phyloP scores from a whole-genome alignment of 2,329 filamentous ascomycete genomes.

The Exophiala xenobiotica region DNA sequence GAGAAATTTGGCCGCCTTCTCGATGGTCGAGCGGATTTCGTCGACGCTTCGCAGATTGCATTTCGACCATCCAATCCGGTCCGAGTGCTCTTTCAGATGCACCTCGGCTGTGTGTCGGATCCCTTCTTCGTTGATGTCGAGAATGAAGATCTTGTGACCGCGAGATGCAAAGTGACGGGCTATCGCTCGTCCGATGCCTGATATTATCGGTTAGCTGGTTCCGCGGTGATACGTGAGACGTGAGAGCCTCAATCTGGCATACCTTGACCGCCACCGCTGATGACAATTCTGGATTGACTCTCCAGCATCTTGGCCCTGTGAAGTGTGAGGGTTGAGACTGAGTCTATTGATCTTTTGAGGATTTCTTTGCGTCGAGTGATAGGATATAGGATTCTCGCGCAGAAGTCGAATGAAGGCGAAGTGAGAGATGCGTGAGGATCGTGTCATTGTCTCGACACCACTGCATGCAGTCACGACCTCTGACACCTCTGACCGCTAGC shows the following conservation, averaged over 20 bases:
- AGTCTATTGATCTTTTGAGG: no score
- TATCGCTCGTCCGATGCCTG: slow-evolving; percentile 47
- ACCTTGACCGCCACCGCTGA: not conserved
- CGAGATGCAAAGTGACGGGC: slow-evolving; percentile 43
- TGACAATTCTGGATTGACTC: not conserved
- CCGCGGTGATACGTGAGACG: not conserved
- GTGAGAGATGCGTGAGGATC: not conserved
- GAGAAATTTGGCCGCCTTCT: slow-evolving; percentile 39
- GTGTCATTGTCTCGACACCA: not conserved
- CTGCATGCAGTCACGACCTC: not conserved
- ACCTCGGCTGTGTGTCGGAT: slow-evolving; percentile 38
- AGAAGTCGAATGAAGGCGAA: not conserved
- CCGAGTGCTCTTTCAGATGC: slow-evolving; percentile 34
- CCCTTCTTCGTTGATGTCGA: slow-evolving; percentile 46
- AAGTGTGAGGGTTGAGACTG: no score
- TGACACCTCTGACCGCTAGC: not conserved
- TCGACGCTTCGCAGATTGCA: slow-evolving; percentile 45
- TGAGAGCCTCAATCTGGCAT: not conserved
- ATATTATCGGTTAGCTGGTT: not conserved
- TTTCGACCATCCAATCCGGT: slow-evolving; percentile 38
- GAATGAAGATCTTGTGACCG: slow-evolving; percentile 48
- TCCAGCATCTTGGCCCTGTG: not conserved
- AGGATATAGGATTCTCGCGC: not conserved
- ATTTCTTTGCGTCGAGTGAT: no score
- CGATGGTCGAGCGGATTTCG: slow-evolving; percentile 38